phyloP scores from a whole-genome alignment of 257 asterid species.

The Solanum appendiculatum region DNA sequence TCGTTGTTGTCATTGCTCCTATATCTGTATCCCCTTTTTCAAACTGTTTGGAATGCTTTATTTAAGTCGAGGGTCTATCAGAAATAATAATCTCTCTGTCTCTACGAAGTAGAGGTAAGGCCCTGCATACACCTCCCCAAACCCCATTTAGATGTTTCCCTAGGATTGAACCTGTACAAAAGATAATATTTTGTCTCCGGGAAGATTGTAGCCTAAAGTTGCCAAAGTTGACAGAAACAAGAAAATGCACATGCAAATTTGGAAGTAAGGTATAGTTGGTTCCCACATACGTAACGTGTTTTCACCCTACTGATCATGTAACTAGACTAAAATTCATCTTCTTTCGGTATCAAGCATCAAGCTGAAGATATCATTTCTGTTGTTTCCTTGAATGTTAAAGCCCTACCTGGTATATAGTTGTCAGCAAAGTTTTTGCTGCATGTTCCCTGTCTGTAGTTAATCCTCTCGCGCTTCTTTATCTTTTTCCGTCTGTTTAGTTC shows the following conservation, averaged over 20 bases:
- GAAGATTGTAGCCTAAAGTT: neutral
- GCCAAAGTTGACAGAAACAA: neutral
- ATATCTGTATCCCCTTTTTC: neutral
- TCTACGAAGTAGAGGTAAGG: neutral
- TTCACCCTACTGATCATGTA: neutral
- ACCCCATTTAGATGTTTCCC: neutral
- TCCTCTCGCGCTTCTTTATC: neutral
- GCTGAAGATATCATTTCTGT: neutral
- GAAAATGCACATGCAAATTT: neutral
- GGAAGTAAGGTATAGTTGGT: neutral
- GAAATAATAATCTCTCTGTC: neutral
- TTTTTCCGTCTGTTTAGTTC: neutral
- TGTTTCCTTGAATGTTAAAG: neutral
- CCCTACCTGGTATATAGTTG: neutral
- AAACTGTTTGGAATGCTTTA: neutral
- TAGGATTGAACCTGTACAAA: neutral
- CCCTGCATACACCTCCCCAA: neutral
- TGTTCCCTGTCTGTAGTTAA: neutral
- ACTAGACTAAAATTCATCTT: neutral
- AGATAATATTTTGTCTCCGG: neutral
- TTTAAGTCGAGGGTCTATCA: neutral
- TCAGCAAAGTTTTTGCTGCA: neutral
- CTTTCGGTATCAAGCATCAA: neutral
- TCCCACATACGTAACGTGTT: neutral
- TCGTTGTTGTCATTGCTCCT: neutral